phyloP scores from a whole-genome alignment of 2,329 filamentous ascomycete genomes.

The Aspergillus udagawae region DNA sequence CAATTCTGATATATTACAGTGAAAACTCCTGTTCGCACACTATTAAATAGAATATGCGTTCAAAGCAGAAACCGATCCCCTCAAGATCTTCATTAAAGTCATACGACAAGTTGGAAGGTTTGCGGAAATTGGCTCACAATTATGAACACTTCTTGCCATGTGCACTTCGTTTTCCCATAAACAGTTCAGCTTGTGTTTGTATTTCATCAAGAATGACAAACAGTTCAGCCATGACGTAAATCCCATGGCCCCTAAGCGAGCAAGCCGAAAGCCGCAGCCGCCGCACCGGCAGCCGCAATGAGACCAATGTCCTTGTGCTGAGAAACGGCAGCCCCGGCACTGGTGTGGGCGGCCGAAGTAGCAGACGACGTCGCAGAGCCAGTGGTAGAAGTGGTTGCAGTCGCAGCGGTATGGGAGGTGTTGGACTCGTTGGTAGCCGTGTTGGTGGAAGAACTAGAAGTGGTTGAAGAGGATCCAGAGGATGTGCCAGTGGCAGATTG shows the following conservation, averaged over 20 bases:
- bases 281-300: constrained; percentile 26
- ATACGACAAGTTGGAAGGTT: neutral
- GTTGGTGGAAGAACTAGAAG: neutral
- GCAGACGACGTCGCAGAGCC: neutral
- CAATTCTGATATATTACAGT: neutral
- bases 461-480: constrained; percentile 1
- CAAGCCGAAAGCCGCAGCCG: constrained; percentile 25
- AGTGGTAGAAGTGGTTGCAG: neutral
- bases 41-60: neutral
- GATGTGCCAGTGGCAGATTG: constrained; percentile 14
- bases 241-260: constrained; percentile 16
- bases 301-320: constrained; percentile 22
- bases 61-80: neutral
- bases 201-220: neutral
- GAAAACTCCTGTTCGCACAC: neutral
- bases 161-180: neutral
- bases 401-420: neutral
- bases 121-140: neutral
- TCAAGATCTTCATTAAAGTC: neutral
- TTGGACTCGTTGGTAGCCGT: constrained; percentile 7
- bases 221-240: neutral
- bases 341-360: constrained; percentile 16
- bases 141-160: neutral
- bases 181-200: neutral
- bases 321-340: constrained; percentile 17